A percentile compares a stretch with the other conserved stretches of the same genome.
Conservation (phyloP, 2,329 filamentous ascomycete species). For the Scytalidium lignicola region DNA sequence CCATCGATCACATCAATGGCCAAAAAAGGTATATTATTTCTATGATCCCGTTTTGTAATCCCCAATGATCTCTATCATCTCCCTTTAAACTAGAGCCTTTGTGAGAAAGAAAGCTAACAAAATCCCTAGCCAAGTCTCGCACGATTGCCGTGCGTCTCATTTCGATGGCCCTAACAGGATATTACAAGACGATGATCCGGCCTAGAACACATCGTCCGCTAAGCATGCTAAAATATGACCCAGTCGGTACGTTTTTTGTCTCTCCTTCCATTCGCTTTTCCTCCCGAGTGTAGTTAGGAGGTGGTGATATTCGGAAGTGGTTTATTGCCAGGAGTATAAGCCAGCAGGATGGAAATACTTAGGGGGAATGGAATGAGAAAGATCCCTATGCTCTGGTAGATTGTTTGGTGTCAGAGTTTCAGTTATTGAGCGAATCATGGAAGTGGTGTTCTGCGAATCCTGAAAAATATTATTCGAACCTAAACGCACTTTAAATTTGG, state of each 20-base stretch:
- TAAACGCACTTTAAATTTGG: no score
- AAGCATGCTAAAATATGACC: conserved; percentile 98
- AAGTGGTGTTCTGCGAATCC: no score
- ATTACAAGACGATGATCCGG: conserved; percentile 86
- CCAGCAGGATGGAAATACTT: no score
- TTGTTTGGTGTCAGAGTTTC: no score
- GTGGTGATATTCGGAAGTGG: no score
- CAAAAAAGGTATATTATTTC: neutral
- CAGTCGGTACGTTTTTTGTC: conserved; percentile 62
- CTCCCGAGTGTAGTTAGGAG: neutral
- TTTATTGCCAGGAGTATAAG: no score
- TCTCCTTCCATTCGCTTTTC: neutral
- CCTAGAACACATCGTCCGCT: conserved; percentile 77
- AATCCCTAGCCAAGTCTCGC: conserved; percentile 66
- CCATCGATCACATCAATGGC: neutral
- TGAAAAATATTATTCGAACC: no score
- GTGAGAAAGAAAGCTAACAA: neutral
- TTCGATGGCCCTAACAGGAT: conserved; percentile 98
- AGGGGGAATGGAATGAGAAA: no score
- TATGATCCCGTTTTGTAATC: no score
- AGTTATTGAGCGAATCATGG: no score
- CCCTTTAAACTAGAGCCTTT: neutral
- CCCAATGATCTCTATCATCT: no score
- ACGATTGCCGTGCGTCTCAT: conserved; percentile 89
- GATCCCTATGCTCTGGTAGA: no score